These are phyloP conservation scores for Cubamyces sp. DNA, from an alignment of 768 basidiomycete genomes.

Conservation along the genomic window DNA sequence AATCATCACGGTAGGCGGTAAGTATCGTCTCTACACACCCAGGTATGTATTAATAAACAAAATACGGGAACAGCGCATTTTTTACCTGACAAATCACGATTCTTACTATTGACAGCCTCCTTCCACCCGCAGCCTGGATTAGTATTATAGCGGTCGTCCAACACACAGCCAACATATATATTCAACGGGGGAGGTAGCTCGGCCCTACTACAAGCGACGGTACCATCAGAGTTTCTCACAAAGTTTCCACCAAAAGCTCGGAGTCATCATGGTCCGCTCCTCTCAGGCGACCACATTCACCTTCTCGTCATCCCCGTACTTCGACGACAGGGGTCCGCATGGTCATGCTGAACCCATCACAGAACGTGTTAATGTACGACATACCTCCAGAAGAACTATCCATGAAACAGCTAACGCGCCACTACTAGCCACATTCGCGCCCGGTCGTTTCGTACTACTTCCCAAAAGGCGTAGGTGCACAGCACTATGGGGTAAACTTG, in stretches of 20 bases:
- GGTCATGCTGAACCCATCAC: constrained; percentile 79
- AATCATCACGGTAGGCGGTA: neutral
- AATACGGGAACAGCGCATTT: too few species aligned
- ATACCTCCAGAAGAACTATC: neutral
- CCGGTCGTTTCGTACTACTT: constrained; percentile 97
- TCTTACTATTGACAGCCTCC: neutral
- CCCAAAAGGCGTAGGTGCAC: constrained; percentile 90
- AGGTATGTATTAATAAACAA: too few species aligned
- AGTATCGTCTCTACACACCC: too few species aligned
- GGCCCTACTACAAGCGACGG: too few species aligned
- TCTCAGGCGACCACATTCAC: constrained; percentile 46
- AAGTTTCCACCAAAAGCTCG: too few species aligned
- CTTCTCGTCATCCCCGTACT: constrained; percentile 76
- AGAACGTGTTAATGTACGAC: constrained; percentile 74
- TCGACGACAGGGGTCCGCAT: constrained; percentile 71
- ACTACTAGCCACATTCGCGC: constrained; percentile 69
- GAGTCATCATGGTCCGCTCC: constrained; percentile 39
- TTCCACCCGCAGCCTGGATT: neutral
- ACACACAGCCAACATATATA: too few species aligned
- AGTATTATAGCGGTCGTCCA: too few species aligned
- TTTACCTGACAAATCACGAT: too few species aligned
- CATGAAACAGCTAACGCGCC: neutral
- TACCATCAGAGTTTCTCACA: too few species aligned
- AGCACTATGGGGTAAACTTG: constrained; percentile 89
- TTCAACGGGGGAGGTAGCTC: too few species aligned